Conservation (phyloP, 179 eudicot species). For the Vitellaria paradoxa region DNA sequence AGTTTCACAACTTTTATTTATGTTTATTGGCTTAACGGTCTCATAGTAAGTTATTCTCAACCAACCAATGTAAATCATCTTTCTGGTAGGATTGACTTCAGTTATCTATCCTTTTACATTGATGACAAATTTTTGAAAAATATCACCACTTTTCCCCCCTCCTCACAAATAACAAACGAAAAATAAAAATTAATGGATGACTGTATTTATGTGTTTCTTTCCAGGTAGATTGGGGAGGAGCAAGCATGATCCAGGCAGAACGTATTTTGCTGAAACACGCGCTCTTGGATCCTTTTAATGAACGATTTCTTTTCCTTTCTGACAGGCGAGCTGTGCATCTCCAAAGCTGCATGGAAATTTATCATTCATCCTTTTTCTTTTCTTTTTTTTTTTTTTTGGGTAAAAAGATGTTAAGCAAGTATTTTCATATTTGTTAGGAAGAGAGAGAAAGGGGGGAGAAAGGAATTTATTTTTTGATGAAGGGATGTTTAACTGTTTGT, state of each 20-base stretch:
- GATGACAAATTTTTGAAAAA: background rate
- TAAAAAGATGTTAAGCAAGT: background rate
- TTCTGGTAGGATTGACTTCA: background rate
- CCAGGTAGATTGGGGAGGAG: slow-evolving; percentile 98
- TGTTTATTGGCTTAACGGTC: background rate
- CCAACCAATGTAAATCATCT: background rate
- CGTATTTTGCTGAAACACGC: slow-evolving; percentile 78
- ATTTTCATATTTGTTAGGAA: background rate
- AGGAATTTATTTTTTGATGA: background rate
- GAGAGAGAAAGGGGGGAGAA: background rate
- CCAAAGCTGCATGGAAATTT: background rate
- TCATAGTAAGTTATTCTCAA: background rate
- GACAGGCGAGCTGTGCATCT: slow-evolving; percentile 61
- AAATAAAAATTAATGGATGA: no score
- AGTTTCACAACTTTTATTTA: background rate
- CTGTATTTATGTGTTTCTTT: slow-evolving; percentile 15
- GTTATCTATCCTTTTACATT: background rate
- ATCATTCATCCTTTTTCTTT: background rate
- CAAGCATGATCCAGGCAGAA: slow-evolving; percentile 92
- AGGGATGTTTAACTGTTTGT: background rate
- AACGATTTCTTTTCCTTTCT: slow-evolving; percentile 80
- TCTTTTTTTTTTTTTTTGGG: background rate
- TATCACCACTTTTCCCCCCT: no score
- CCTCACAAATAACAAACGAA: no score
- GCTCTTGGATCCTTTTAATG: slow-evolving; percentile 60